phyloP scores from a whole-genome alignment of 1,139 yeast species.

The Suhomyces atakaporum region DNA sequence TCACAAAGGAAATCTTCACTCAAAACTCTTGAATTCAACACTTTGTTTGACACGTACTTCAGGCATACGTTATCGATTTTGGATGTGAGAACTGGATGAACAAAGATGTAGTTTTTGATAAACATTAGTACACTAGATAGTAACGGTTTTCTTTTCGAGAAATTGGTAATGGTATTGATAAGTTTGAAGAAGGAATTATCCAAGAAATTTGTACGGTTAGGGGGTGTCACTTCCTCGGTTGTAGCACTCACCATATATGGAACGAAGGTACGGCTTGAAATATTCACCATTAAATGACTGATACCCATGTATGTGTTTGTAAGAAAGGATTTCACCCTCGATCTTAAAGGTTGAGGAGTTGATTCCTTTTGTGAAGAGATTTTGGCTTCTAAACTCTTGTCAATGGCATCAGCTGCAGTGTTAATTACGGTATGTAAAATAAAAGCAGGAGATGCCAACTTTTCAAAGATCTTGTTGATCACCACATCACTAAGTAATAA shows the following conservation, averaged over 20 bases:
- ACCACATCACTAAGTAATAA: conserved; percentile 39
- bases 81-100: conserved; percentile 5
- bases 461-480: conserved; percentile 29
- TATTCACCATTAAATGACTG: conserved; percentile 6
- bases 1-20: conserved; percentile 23
- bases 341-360: conserved; percentile 1
- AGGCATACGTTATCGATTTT: conserved; percentile 9
- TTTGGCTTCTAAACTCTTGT: conserved; percentile 3
- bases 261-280: conserved; percentile 4
- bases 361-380: conserved; percentile 1
- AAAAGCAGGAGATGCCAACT: conserved; percentile 35
- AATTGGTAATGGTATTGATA: conserved; percentile 29
- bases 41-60: conserved; percentile 18
- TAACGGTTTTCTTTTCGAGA: conserved; percentile 34
- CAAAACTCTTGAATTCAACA: conserved; percentile 17
- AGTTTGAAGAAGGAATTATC: conserved; percentile 28
- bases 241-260: conserved; percentile 1
- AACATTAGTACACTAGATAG: conserved; percentile 18
- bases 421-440: conserved; percentile 21
- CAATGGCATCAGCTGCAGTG: conserved; percentile 10
- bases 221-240: not conserved
- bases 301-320: conserved; percentile 5
- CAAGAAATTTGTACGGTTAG: conserved; percentile 10
- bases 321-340: conserved; percentile 1
- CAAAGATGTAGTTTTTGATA: conserved; percentile 6